These are phyloP conservation scores for Tricladium varicosporioides DNA, from an alignment of 2,329 filamentous ascomycete species.

Conservation along the genomic window DNA sequence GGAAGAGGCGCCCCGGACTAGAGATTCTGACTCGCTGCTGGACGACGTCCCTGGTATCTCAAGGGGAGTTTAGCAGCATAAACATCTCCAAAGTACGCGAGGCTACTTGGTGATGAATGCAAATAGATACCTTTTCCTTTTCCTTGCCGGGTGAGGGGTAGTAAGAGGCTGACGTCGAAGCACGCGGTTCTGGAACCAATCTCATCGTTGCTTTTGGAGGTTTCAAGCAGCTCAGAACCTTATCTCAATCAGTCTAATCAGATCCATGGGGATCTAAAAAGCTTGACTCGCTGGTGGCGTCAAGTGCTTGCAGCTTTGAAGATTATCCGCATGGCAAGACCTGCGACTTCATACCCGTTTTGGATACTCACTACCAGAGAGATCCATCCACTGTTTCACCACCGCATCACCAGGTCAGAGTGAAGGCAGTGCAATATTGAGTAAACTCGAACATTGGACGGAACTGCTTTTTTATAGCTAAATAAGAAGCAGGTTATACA, in stretches of 20 bases:
- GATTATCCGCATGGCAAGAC: no score
- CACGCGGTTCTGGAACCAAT: background rate
- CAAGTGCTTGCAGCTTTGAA: background rate
- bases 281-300: slow-evolving; percentile 6
- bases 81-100: no score
- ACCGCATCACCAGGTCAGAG: background rate
- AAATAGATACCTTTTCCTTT: background rate
- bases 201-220: background rate
- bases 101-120: no score
- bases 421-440: no score
- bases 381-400: background rate
- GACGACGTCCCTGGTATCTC: no score
- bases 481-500: no score
- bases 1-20: no score
- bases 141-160: background rate
- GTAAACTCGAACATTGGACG: no score
- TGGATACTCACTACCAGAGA: no score
- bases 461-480: no score
- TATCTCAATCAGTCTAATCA: background rate
- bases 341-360: no score
- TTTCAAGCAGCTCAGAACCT: slow-evolving; percentile 3
- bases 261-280: background rate
- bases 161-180: background rate
- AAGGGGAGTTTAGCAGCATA: no score
- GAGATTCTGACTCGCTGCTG: background rate